phyloP scores from a whole-genome alignment of 768 basidiomycete genomes.

The Podaxis sp. region DNA sequence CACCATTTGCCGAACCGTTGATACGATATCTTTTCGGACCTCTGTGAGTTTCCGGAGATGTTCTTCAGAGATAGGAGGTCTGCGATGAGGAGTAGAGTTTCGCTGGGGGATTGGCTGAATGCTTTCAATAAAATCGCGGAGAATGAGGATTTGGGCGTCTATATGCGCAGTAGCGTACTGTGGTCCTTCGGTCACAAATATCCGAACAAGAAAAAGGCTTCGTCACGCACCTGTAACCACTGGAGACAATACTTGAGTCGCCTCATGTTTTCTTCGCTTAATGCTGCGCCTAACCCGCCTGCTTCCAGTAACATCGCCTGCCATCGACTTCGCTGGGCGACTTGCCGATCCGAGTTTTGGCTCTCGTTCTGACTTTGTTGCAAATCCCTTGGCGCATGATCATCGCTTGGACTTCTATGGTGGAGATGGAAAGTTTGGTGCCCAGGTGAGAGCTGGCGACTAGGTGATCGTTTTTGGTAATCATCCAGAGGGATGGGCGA shows the following conservation, averaged over 20 bases:
- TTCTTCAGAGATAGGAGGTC: slow-evolving; percentile 31
- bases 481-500: slow-evolving; percentile 20
- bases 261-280: slow-evolving; percentile 90
- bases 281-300: slow-evolving; percentile 80
- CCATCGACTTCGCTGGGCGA: slow-evolving; percentile 77
- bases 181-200: slow-evolving; percentile 40
- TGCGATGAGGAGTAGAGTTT: slow-evolving; percentile 22
- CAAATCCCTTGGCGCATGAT: background rate
- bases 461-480: slow-evolving; percentile 1
- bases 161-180: slow-evolving; percentile 88
- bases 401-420: background rate
- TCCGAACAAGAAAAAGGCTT: background rate
- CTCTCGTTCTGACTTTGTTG: background rate
- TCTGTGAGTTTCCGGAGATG: slow-evolving; percentile 67
- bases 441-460: background rate
- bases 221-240: slow-evolving; percentile 71
- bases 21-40: slow-evolving; percentile 79
- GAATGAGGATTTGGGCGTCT: slow-evolving; percentile 78
- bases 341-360: slow-evolving; percentile 40
- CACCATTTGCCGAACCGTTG: slow-evolving; percentile 85
- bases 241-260: slow-evolving; percentile 80
- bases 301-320: slow-evolving; percentile 82
- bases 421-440: background rate
- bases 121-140: slow-evolving; percentile 79
- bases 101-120: slow-evolving; percentile 47